Base-by-base conservation (phyloP, 164 flowering plant genomes). In the Berberis thunbergii region DNA sequence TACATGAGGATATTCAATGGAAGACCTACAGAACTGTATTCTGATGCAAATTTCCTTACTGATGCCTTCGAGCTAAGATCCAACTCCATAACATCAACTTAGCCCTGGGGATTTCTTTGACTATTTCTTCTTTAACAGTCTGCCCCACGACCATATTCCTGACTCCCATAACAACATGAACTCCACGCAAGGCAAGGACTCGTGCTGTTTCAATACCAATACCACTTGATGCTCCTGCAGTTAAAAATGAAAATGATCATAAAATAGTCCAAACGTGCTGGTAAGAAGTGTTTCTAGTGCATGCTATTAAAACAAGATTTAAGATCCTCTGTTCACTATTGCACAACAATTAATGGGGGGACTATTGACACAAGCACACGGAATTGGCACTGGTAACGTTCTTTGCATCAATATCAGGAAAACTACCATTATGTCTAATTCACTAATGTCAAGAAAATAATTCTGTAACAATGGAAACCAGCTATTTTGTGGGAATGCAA, bases 201-300 rank as follows among this genome's bases (percentile, higher is more conserved):
- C 88, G 81, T 10, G 94, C 58, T 0, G 89, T 87, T 72, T 87
- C 96, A 46, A 65, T 53, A 41, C 96, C 96, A 70, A 89, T 80
- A 44, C 96, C 96, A 77, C 86, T 85, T 45, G 96, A 81, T 63
- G 96, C 94, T 61, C 97, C 97, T 91, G 77, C 69, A 78, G 71
- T 63, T 13, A 60, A 44, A 59, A 11, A 2, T 12, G 41, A 50
- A 9, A 54, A 40, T 8, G 41, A 52, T 55, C 49, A 4, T 5
- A 41, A 12, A 49, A 49, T 11, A 39, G 11, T 72, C 73, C 49
- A 6, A 60, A 26, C 26, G 26, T 26, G 26, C 40, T 41, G 3
- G 6, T 7, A 26, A 26, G 26, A 26, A 26, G 26, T 26, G 26
- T 26, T 26, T 26, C 26, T 26, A 26, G 26, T 26, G 26, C 26